Base-by-base conservation (phyloP, 768 basidiomycete genomes). In the Psilocybe azurescens region DNA sequence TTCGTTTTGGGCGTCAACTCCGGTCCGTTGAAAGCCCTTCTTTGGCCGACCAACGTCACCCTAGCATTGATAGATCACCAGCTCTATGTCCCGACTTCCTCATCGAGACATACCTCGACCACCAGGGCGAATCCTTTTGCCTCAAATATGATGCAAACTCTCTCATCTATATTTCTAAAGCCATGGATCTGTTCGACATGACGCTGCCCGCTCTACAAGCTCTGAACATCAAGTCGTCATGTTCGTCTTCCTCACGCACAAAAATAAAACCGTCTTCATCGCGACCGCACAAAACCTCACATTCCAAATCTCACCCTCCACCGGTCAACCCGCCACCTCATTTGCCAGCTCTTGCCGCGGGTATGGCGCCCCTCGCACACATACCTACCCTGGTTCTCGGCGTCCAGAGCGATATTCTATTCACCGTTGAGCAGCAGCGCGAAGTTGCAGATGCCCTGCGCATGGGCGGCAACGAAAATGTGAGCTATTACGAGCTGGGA, bases 131-230 rank as follows among this genome's bases (percentile, higher is more conserved):
- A 76, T 87, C 94, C 69, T 99, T 99, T 78, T 99, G 97, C 74
- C 81, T 99, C 60, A 99, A 97, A 73, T 99, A 99, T 74, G 97
- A 99, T 73, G 97, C 97, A 61, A 99, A 99, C 78, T 98, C 96
- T 1, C 89, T 99, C 75, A 95, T 99, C 66, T 99, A 99, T 81
- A 88, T 99, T 63, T 97, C 94, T 5, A 99, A 99, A 77, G 97
- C 97, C 33, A 99, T 99, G 97, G 97, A 99, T 74, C 83, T 99
- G 0, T 99, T 99, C 76, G 97, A 98, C 77, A 89, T 99, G 86
- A 95, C 94, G 3, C 78, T 80, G 0, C 84, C 92, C 14, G 84
- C 94, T 14, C 83, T 99, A 16, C 74, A 83, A 52, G 85, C 85
- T 28, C 84, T 98, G 32, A 82, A 85, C 33, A 79, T 98, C 73